These are phyloP conservation scores for Ascocoryne sarcoides DNA, from an alignment of 2,329 filamentous ascomycete genomes.

Conservation along the genomic window DNA sequence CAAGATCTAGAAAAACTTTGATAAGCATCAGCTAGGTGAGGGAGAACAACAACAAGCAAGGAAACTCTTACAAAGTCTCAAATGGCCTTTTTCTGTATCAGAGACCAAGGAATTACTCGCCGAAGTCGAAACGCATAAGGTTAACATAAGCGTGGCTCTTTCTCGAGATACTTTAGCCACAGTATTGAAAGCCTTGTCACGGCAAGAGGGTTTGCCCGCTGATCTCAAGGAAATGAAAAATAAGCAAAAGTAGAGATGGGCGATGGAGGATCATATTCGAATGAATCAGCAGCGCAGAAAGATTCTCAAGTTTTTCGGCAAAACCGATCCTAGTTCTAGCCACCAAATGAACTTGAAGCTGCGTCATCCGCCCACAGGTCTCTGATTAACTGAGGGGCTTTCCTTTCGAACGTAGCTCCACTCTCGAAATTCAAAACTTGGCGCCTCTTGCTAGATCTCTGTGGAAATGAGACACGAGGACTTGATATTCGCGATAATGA, in stretches of 20 bases:
- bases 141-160: constrained; percentile 11
- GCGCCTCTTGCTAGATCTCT: background rate
- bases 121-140: constrained; percentile 14
- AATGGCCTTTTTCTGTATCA: constrained; percentile 10
- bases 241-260: background rate
- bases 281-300: background rate
- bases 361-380: constrained; percentile 14
- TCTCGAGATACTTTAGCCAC: background rate
- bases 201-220: background rate
- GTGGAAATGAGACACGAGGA: background rate
- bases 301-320: constrained; percentile 1
- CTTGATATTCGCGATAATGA: background rate
- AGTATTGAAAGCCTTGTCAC: background rate
- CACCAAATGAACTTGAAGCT: constrained; percentile 4
- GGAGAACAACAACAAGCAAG: background rate
- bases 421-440: background rate
- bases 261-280: background rate
- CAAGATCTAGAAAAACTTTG: constrained; percentile 4
- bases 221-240: background rate
- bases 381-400: constrained; percentile 25
- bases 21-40: constrained; percentile 1
- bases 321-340: background rate
- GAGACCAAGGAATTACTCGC: constrained; percentile 6
- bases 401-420: constrained; percentile 8
- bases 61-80: constrained; percentile 1